Conservation (phyloP, 345 rosid genomes). For the Theobroma cacao region DNA sequence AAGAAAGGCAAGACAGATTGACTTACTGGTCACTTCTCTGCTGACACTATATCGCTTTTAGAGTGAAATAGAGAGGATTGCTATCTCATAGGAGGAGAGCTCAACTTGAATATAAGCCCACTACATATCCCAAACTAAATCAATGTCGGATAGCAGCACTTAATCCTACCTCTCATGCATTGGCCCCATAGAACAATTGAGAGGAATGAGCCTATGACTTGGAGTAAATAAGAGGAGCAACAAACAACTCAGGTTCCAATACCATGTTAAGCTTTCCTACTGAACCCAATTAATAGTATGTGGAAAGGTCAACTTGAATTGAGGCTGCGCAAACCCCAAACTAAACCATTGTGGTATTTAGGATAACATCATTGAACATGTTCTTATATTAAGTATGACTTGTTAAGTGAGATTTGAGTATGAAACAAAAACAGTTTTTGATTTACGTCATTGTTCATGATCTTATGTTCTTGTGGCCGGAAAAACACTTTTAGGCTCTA, state of each 20-base stretch:
- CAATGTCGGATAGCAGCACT: background rate
- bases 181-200: background rate
- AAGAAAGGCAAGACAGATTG: no score
- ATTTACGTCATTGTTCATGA: background rate
- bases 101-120: background rate
- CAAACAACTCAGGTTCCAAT: background rate
- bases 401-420: slow-evolving; percentile 3
- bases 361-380: background rate
- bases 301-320: background rate
- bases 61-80: no score
- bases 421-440: background rate
- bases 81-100: background rate
- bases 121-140: background rate
- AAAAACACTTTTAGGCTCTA: background rate
- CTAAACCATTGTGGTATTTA: background rate
- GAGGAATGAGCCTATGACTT: background rate
- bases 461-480: background rate
- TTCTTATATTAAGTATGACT: background rate
- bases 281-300: background rate
- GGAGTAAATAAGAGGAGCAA: background rate
- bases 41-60: no score
- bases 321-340: background rate
- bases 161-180: background rate
- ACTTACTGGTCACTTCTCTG: no score
- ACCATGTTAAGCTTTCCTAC: background rate